phyloP scores from a whole-genome alignment of 2,329 filamentous ascomycete genomes.

The Microsporum audouinii region DNA sequence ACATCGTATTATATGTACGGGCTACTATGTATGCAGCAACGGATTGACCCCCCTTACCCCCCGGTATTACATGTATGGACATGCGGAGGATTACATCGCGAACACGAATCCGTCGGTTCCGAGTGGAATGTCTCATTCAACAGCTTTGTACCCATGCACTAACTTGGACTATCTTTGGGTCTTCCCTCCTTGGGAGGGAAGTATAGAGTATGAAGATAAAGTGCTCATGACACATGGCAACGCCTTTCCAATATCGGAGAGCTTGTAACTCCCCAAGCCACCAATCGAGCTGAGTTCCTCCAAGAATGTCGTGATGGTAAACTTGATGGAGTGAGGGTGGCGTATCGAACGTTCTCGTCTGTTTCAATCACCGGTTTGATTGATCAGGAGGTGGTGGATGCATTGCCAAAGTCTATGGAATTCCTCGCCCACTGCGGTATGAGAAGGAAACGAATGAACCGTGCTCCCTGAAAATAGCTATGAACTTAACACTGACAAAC shows the following conservation, averaged over 20 bases:
- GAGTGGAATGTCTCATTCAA: neutral
- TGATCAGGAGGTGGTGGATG: conserved; percentile 57
- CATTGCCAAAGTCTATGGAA: conserved; percentile 28
- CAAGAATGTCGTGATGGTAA: conserved; percentile 53
- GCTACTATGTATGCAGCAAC: neutral
- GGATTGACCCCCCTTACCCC: neutral
- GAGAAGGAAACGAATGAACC: conserved; percentile 1
- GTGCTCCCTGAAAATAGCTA: neutral
- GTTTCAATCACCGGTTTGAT: conserved; percentile 54
- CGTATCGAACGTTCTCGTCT: conserved; percentile 61
- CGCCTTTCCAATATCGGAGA: conserved; percentile 43
- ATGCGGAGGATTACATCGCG: neutral
- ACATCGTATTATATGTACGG: neutral
- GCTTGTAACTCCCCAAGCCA: conserved; percentile 51
- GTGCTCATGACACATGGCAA: conserved; percentile 13
- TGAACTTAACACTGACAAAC: neutral
- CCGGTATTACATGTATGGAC: neutral
- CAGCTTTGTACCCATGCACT: neutral
- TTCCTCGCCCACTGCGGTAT: conserved; percentile 33
- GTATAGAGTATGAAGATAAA: neutral
- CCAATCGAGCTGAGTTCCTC: conserved; percentile 55
- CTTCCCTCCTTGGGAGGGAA: neutral
- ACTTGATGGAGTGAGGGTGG: conserved; percentile 53
- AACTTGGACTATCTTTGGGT: neutral
- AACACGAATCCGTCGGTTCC: neutral